Conservation (phyloP, 1,284 basidiomycete species). For the Cutaneotrichosporon sp. region DNA sequence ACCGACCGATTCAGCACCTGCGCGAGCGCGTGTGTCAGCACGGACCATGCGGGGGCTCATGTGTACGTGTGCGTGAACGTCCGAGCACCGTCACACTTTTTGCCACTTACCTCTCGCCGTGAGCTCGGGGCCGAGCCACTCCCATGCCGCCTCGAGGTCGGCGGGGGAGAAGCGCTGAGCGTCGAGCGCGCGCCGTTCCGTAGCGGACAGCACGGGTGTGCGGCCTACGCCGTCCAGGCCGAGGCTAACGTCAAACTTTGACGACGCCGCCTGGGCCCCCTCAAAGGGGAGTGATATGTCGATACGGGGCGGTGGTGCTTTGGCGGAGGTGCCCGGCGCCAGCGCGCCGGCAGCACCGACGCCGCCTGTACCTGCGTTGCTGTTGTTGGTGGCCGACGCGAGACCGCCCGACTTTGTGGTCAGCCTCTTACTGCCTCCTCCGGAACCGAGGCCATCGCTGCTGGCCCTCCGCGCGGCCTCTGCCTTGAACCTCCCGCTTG, state of each 20-base stretch:
- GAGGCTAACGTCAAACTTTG: conserved; percentile 7
- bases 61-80: neutral
- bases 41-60: neutral
- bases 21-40: conserved; percentile 4
- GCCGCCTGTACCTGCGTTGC: too few species aligned
- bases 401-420: neutral
- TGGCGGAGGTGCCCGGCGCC: neutral
- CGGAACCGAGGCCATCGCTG: conserved; percentile 9
- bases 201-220: conserved; percentile 17
- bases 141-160: conserved; percentile 30
- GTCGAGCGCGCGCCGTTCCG: conserved; percentile 26
- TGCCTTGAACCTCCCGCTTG: neutral
- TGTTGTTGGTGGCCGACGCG: neutral
- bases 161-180: conserved; percentile 21
- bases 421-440: neutral
- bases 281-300: conserved; percentile 19
- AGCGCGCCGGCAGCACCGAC: neutral
- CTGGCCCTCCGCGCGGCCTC: conserved; percentile 14
- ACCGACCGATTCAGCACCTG: conserved; percentile 26
- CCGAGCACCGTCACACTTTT: too few species aligned
- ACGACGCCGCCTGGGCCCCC: neutral
- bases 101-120: conserved; percentile 22
- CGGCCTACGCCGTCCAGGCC: conserved; percentile 28
- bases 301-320: conserved; percentile 10
- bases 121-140: conserved; percentile 31